phyloP scores from a whole-genome alignment of 495 filamentous ascomycete species.

The Chaetomium tenue region DNA sequence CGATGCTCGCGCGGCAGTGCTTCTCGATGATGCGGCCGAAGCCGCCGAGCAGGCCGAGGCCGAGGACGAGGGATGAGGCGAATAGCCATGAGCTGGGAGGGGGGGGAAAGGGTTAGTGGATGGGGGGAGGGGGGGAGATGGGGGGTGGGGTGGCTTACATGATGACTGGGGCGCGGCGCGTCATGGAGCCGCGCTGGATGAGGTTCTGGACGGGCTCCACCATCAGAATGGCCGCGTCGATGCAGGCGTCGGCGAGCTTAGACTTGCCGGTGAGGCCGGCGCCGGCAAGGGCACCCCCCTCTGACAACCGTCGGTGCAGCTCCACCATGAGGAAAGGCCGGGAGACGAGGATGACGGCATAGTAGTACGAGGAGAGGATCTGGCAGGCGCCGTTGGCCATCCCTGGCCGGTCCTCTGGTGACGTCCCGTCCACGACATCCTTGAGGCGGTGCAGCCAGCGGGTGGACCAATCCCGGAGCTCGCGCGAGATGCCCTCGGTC shows the following conservation, averaged over 20 bases:
- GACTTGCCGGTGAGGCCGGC: conserved; percentile 32
- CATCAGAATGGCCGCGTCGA: conserved; percentile 49
- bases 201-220: conserved; percentile 41
- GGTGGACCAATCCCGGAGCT: conserved; percentile 47
- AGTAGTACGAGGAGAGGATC: conserved; percentile 46
- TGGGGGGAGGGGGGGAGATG: too few relatives aligned
- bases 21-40: conserved; percentile 50
- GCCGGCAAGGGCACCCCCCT: conserved; percentile 20
- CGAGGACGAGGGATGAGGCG: conserved; percentile 48
- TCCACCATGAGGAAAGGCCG: conserved; percentile 51
- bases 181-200: conserved; percentile 34
- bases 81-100: conserved; percentile 46
- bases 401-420: conserved; percentile 19
- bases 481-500: conserved; percentile 47
- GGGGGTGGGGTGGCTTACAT: conserved; percentile 36
- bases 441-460: conserved; percentile 42
- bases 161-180: conserved; percentile 41
- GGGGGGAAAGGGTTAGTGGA: background rate
- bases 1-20: conserved; percentile 40
- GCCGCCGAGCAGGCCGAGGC: conserved; percentile 43
- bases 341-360: conserved; percentile 48
- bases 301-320: conserved; percentile 40
- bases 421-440: conserved; percentile 26
- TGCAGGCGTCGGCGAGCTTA: conserved; percentile 48
- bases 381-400: conserved; percentile 43